Base-by-base conservation (phyloP, 228 moss, liverwort and hornwort species). In the Sphagnum magellanicum region DNA sequence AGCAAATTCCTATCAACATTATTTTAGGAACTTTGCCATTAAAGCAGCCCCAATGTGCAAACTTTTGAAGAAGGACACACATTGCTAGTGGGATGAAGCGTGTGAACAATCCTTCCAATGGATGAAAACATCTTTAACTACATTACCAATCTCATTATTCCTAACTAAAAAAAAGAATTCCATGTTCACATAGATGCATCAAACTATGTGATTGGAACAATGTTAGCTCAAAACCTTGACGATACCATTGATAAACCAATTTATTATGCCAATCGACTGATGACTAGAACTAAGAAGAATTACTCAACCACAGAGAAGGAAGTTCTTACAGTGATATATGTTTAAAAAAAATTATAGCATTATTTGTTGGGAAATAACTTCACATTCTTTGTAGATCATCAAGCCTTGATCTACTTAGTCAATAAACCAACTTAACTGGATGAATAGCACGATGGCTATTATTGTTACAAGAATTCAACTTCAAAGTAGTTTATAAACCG, bases 161-260 rank as follows among this genome's bases (percentile, higher is more conserved):
- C 51, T 4, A 0, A 48, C 4, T 69, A 59, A 59, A n/a, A 6
- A 4, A 17, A 16, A 10, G 47, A 16, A 6, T 69, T 59, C 11
- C 69, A 69, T 69, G 69, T 69, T 6, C 61, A 61, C 7, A 14
- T 10, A n/a, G 70, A 70, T 50, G 61, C 70, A 5, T 70, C 8
- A 10, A 16, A 7, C 0, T 55, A 10, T 4, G 49, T 8, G 5
- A 70, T 70, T 47, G 17, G 70, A 13, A 8, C 50, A 5, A 14
- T 70, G 6, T 13, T 70, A 9, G 49, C 5, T 48, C 70, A 70
- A 61, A 70, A 60, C 6, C 46, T 59, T 1, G 10, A 59, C 0
- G 60, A 13, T 1, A 50, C 13, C 0, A 60, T 49, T 5, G 59
- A 61, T 5, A 15, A 46, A 5, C 59, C 59, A 47, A 60, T 70